A percentile compares a stretch with the other conserved stretches of the same genome.
phyloP scores from a whole-genome alignment of 768 basidiomycete species.

The Auricularia heimuer region DNA sequence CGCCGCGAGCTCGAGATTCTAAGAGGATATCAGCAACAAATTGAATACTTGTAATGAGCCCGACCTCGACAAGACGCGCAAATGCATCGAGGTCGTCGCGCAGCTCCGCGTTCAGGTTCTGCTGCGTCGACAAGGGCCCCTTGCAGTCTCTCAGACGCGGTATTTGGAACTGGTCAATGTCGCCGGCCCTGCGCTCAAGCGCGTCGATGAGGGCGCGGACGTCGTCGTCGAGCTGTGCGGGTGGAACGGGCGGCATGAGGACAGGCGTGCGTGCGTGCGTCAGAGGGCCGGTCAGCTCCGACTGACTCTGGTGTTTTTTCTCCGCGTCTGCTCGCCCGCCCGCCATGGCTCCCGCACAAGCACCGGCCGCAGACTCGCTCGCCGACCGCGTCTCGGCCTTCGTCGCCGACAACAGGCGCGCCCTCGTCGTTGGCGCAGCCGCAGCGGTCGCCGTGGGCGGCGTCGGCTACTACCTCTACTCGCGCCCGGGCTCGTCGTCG shows the following conservation, averaged over 20 bases:
- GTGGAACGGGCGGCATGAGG: conserved; percentile 56
- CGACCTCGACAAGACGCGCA: conserved; percentile 58
- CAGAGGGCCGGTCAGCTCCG: not conserved
- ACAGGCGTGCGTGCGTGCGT: not conserved
- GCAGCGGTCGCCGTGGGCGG: conserved; percentile 66
- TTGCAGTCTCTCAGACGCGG: conserved; percentile 60
- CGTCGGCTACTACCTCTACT: conserved; percentile 56
- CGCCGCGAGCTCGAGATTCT: conserved; percentile 61
- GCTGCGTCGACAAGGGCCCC: conserved; percentile 62
- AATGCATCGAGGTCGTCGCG: conserved; percentile 63
- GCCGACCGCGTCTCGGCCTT: conserved; percentile 21
- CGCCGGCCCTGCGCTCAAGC: conserved; percentile 46
- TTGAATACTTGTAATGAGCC: not conserved
- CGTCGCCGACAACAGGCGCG: conserved; percentile 69
- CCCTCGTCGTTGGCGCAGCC: conserved; percentile 61
- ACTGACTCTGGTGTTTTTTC: not conserved
- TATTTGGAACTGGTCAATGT: conserved; percentile 62
- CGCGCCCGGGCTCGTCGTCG: conserved; percentile 8
- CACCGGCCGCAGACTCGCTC: conserved; percentile 1
- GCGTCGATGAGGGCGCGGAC: conserved; percentile 39
- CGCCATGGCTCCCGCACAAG: not conserved
- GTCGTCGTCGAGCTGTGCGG: conserved; percentile 38
- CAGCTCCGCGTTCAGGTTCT: conserved; percentile 63
- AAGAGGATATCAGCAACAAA: conserved; percentile 12
- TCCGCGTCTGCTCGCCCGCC: not conserved